A percentile compares a stretch with the other conserved stretches of the same genome.
These are phyloP conservation scores for Simplicillium sp. DNA, from an alignment of 2,329 filamentous ascomycete genomes.

Conservation along the genomic window DNA sequence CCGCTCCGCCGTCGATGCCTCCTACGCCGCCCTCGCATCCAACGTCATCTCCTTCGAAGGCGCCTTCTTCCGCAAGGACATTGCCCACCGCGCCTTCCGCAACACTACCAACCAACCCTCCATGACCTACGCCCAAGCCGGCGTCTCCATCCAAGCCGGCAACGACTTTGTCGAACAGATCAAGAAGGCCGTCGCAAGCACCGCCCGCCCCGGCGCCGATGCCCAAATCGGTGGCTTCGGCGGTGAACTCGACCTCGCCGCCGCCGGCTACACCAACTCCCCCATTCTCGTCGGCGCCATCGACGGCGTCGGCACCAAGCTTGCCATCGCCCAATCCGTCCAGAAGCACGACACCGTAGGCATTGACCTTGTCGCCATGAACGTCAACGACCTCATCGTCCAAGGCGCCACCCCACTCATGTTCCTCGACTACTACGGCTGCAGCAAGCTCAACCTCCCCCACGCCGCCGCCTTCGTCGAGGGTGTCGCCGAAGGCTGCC, in stretches of 20 bases:
- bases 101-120: constrained; percentile 29
- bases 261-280: constrained; percentile 62
- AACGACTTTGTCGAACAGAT: constrained; percentile 90
- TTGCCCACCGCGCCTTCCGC: constrained; percentile 68
- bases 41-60: constrained; percentile 66
- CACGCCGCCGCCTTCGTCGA: constrained; percentile 79
- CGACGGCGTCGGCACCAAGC: constrained; percentile 92
- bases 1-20: constrained; percentile 72
- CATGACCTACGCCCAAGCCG: constrained; percentile 86
- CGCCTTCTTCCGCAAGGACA: constrained; percentile 90
- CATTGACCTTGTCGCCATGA: constrained; percentile 97
- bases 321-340: constrained; percentile 88
- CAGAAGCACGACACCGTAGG: constrained; percentile 89
- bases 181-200: constrained; percentile 80
- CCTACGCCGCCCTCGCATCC: constrained; percentile 69
- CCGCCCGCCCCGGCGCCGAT: constrained; percentile 76
- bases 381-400: constrained; percentile 94
- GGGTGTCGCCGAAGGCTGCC: constrained; percentile 82
- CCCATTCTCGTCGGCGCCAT: constrained; percentile 89
- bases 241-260: constrained; percentile 51
- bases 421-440: constrained; percentile 97
- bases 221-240: constrained; percentile 94
- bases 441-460: constrained; percentile 72
- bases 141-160: constrained; percentile 88
- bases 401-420: constrained; percentile 91